phyloP scores from a whole-genome alignment of 768 basidiomycete species.

The Ephemerocybe angulata region DNA sequence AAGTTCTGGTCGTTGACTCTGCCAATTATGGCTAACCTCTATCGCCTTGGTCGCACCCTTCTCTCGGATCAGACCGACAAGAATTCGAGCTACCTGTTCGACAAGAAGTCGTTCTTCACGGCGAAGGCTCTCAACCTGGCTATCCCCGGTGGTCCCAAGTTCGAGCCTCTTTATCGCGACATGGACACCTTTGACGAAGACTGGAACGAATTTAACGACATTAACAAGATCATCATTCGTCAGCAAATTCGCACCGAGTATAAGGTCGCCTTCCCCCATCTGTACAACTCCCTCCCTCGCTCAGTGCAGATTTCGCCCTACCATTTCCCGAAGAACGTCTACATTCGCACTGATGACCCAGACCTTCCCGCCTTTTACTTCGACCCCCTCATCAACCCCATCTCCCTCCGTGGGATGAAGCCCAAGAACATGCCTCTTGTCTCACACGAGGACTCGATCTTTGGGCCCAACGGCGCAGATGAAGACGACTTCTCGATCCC shows the following conservation, averaged over 20 bases:
- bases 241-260: slow-evolving; percentile 98
- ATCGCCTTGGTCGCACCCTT: slow-evolving; percentile 90
- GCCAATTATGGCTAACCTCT: slow-evolving; percentile 95
- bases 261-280: slow-evolving; percentile 97
- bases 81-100: slow-evolving; percentile 92
- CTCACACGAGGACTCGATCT: slow-evolving; percentile 88
- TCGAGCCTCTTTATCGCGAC: slow-evolving; percentile 95
- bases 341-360: slow-evolving; percentile 99
- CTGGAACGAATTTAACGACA: slow-evolving; percentile 99
- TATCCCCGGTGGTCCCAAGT: slow-evolving; percentile 97
- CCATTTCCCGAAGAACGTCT: slow-evolving; percentile 94
- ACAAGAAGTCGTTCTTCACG: slow-evolving; percentile 97
- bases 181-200: slow-evolving; percentile 98
- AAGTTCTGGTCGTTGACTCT: slow-evolving; percentile 88
- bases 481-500: slow-evolving; percentile 88
- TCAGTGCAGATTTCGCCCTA: slow-evolving; percentile 91
- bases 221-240: slow-evolving; percentile 98
- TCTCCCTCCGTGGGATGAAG: slow-evolving; percentile 82
- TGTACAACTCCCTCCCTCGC: slow-evolving; percentile 97
- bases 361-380: slow-evolving; percentile 99
- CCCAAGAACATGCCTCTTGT: slow-evolving; percentile 81
- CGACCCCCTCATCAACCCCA: slow-evolving; percentile 97
- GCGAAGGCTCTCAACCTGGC: slow-evolving; percentile 97
- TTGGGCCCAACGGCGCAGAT: slow-evolving; percentile 82
- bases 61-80: slow-evolving; percentile 89